These are phyloP conservation scores for Cucurbita ficifolia DNA, from an alignment of 306 rosid genomes.

Conservation along the genomic window DNA sequence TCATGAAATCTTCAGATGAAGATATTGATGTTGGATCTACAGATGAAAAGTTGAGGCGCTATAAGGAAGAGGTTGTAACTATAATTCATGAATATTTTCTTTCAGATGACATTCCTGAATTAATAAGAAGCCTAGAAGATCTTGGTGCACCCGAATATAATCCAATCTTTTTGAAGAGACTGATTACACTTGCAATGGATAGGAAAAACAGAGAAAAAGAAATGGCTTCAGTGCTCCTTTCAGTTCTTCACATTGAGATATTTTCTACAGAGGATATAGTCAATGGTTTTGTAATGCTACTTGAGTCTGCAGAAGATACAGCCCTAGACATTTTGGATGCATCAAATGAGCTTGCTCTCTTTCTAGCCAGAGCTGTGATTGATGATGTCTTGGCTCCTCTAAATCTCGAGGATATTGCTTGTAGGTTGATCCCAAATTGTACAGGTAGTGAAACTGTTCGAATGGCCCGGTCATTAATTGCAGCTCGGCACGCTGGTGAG, in stretches of 20 bases:
- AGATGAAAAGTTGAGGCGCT: constrained; percentile 50
- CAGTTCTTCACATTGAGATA: constrained; percentile 91
- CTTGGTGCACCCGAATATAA: constrained; percentile 66
- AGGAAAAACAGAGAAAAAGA: constrained; percentile 95
- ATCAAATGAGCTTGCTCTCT: constrained; percentile 88
- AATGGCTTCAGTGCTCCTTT: constrained; percentile 92
- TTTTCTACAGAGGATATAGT: constrained; percentile 87
- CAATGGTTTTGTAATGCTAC: constrained; percentile 70
- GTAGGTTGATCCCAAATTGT: constrained; percentile 45
- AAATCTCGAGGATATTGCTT: constrained; percentile 73
- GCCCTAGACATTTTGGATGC: constrained; percentile 90
- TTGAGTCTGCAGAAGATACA: constrained; percentile 91
- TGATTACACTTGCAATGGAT: constrained; percentile 91
- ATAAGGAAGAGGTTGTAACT: constrained; percentile 70
- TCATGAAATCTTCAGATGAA: constrained; percentile 36
- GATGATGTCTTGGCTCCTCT: constrained; percentile 89
- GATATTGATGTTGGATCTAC: constrained; percentile 40
- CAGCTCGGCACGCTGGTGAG: constrained; percentile 98
- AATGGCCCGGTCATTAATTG: constrained; percentile 56
- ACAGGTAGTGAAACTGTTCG: constrained; percentile 80
- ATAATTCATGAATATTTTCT: constrained; percentile 87
- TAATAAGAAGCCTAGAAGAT: constrained; percentile 80
- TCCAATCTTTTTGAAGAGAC: constrained; percentile 77
- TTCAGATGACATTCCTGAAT: constrained; percentile 94
- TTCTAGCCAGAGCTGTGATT: constrained; percentile 87